Evolutionary conservation across 306 rosid genomes (phyloP), one percentile per base, ranked within the genome.

Genomic region (Oemleria cerasiformis): DNA sequence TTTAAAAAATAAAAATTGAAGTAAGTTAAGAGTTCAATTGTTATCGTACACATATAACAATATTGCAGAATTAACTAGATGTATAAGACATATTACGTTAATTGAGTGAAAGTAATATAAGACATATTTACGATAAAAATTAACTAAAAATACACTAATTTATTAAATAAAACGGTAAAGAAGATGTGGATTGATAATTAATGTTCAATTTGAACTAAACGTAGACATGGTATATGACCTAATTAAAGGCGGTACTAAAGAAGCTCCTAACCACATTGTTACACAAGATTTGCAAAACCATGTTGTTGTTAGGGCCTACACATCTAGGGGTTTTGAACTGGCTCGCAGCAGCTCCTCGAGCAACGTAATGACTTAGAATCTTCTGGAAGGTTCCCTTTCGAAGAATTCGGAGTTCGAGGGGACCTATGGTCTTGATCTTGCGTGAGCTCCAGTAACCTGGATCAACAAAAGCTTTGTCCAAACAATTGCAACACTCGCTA

Each of bases 291-390:
- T 89, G 88, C 82, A 91, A 69, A 72, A 91, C 90, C 71, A 5
- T 41, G 14, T 12, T 64, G 74, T 95, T 90, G 3, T 77, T 63
- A 17, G 82, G 82, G 11, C 84, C 85, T 38, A 91, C 87, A 79
- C 87, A 88, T 43, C 99, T 82, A 41, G 97, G 96, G n/a, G 95
- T 82, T 86, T 94, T 94, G 78, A 83, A 91, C 83, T 91, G 99
- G 69, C 85, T 89, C 21, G 82, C 90, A 16, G 92, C 86, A 14
- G 80, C 68, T 25, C 96, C 97, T 62, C 75, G 77, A 25, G 74
- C 82, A 30, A 95, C 71, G 81, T 15, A 88, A 77, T 92, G 92
- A 13, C 88, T 86, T 10, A 91, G 87, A 65, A 95, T 78, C 80
- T 81, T 84, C 51, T 78, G 89, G 63, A 95, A 91, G n/a, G 97